Evolutionary conservation across 2,329 filamentous ascomycete genomes (phyloP).

Genomic region (Penicillium polonicum): DNA sequence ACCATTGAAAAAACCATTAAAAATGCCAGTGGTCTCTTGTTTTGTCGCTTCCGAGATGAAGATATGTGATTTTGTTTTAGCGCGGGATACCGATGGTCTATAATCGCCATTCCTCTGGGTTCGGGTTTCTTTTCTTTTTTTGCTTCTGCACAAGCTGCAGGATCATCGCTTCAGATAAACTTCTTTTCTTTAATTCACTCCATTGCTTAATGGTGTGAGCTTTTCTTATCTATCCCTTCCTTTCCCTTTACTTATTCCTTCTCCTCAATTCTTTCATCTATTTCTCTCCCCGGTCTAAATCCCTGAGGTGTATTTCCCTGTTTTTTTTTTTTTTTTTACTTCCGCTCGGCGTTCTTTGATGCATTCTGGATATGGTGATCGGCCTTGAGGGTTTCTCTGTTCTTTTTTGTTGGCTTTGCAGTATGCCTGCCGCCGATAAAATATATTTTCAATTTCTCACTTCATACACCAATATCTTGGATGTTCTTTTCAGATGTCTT

Average conservation of each 20-base stretch:
- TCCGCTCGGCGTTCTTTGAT: constrained; percentile 35
- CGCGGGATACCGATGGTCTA: constrained; percentile 31
- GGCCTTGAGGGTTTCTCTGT: constrained; percentile 28
- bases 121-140: constrained; percentile 20
- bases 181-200: constrained; percentile 14
- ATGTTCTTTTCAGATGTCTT: too few relatives aligned
- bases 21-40: constrained; percentile 17
- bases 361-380: constrained; percentile 35
- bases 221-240: constrained; percentile 18
- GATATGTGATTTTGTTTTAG: constrained; percentile 37
- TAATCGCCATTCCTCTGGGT: constrained; percentile 22
- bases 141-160: constrained; percentile 8
- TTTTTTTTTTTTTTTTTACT: constrained; percentile 13
- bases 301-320: constrained; percentile 12
- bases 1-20: constrained; percentile 45
- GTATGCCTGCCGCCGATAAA: neutral
- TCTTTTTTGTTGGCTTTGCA: constrained; percentile 10
- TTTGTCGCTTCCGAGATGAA: constrained; percentile 37
- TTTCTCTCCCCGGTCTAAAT: constrained; percentile 1
- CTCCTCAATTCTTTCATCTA: neutral
- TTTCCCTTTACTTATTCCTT: constrained; percentile 10
- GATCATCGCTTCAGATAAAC: constrained; percentile 8
- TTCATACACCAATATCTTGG: neutral
- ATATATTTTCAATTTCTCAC: neutral
- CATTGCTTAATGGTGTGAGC: constrained; percentile 23